Evolutionary conservation across 2,329 filamentous ascomycete genomes (phyloP), one percentile per base, ranked within the genome.

Genomic region (Cadophora malorum): DNA sequence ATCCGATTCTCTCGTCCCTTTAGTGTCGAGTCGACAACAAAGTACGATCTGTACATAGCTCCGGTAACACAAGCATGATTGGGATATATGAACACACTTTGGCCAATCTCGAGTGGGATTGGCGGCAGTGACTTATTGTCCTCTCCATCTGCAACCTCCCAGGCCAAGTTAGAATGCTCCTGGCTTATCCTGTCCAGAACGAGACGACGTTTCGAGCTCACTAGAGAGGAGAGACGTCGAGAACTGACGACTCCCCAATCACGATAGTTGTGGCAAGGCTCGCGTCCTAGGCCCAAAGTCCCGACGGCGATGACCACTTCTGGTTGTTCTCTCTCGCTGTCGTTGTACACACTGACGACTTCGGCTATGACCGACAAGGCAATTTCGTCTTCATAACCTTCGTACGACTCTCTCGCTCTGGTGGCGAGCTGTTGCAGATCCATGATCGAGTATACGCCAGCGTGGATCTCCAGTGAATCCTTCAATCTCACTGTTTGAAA

Each of bases 381-480:
- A 7, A 49, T 49, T 19, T 49, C 45, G 19, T 49, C 45, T 49
- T 49, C 45, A 21, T 49, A 21, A 7, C 45, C 45, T 7, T 21
- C 12, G n/a, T 21, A 49, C 3, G 45, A 49, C 3, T 49, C 45
- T 19, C 45, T n/a, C 6, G 45, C 45, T 21, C n/a, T n/a, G 7
- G 45, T 49, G 2, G 45, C 45, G 6, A 49, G 45, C 45, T 49
- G 45, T 10, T 49, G 45, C 3, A 49, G n/a, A 19, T 49, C 45
- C 45, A 49, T 49, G n/a, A 49, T 49, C 12, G 45, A 49, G n/a
- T 49, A 49, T 49, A 49, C 45, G 45, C 45, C 45, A 21, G 45
- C 45, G 9, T 49, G 45, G 45, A 49, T 19, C n/a, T 49, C 45
- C 19, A 49, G 45, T 19, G 45, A 49, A 21, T 7, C 45, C 45